Evolutionary conservation across 805 yeast genomes (phyloP), one percentile per base, ranked within the genome.

Genomic region (Cyberlindnera meyerae): DNA sequence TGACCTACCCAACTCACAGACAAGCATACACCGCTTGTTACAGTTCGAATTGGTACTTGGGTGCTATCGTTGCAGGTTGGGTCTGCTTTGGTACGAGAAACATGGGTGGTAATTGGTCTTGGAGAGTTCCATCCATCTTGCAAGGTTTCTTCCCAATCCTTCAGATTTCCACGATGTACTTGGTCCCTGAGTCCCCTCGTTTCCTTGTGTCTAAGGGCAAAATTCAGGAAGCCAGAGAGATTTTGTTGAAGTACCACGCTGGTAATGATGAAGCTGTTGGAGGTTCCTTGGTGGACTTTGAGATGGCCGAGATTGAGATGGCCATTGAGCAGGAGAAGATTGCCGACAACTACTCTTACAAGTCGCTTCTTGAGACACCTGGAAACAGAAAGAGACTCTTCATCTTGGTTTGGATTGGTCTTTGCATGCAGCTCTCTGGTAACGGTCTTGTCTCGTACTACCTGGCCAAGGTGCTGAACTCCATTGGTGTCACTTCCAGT

Each of bases 51-150:
- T 71, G 76, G 77, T 71, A 69, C 46, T 47, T 71, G 26, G 79
- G 79, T 30, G 75, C 76, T n/a, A 51, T 71, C 38, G 51, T 73
- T 30, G 73, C 78, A 6, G 71, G 75, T 18, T 68, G 75, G 71
- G 63, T 66, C 33, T 61, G 74, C 3, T 71, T 61, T 44, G 79
- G 76, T 49, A 61, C 74, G n/a, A 55, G 57, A 42, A 44, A 44
- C 36, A 25, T 55, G 27, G 34, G 37, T 17, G 30, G 48, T 31
- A 50, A 58, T 24, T 66, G 68, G 63, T 58, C 68, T 18, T 75
- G 80, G 80, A 70, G 75, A 57, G 59, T 75, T 37, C 81, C 82
- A 27, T 63, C 76, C 11, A 63, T 63, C 34, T 41, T 75, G 27
- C 82, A 76, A 55, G 74, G 69, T 29, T 50, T 62, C 17, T 58